Evolutionary conservation across 768 basidiomycete genomes (phyloP), one percentile per base, ranked within the genome.

Genomic region (Flagelloscypha sp.): DNA sequence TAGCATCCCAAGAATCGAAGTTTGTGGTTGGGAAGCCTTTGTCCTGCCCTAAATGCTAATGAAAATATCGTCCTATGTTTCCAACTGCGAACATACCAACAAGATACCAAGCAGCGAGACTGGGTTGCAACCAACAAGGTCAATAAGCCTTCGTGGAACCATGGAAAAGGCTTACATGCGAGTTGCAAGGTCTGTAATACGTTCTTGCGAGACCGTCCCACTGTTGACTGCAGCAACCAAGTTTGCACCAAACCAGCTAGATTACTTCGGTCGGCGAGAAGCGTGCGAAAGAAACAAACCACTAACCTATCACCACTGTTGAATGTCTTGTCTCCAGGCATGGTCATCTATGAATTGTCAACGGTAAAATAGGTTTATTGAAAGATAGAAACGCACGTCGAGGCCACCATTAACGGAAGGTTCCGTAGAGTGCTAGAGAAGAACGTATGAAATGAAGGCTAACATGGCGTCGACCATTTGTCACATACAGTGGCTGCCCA

Each of bases 261-360:
- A 53, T n/a, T n/a, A n/a, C n/a, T n/a, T n/a, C n/a, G n/a, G n/a
- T n/a, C n/a, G n/a, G n/a, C n/a, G 5, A 27, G 21, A 31, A 7
- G 16, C 18, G 18, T 16, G 16, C 7, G 30, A 19, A 18, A 18
- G 21, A 1, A 18, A 4, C 12, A 27, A 19, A 15, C 5, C 22
- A 20, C 6, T 10, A 20, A 5, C 61, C 63, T 58, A 25, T 35
- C 33, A 7, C 46, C 49, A 4, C 68, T 68, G 23, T 45, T 48
- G 13, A 59, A 49, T 17, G 55, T 57, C 25, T 71, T 63, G 40
- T 76, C 79, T 48, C 79, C 79, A 31, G 80, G 79, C 79, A 82
- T 82, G 1, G 74, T 78, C 79, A 80, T 78, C 76, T 79, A 24
- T 2, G 33, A 13, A 21, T 6, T 4, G n/a, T 35, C 7, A 29